A percentile compares a stretch with the other conserved stretches of the same genome.
phyloP scores from a whole-genome alignment of 331 rosid species.

The Arachis monticola region DNA sequence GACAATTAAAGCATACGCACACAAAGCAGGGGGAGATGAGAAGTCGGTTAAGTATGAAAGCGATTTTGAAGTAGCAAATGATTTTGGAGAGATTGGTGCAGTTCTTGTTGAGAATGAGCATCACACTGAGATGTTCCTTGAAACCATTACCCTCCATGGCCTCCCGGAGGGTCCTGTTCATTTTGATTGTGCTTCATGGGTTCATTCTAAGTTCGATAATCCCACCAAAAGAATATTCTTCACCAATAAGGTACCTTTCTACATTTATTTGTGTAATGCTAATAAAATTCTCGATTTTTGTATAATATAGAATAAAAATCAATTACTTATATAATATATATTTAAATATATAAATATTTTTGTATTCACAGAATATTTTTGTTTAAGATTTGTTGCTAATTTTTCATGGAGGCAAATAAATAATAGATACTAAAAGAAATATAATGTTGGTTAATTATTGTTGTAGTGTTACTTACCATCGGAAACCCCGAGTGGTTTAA shows the following conservation, averaged over 20 bases:
- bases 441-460: neutral
- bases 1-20: conserved; percentile 44
- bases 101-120: conserved; percentile 57
- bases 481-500: conserved; percentile 67
- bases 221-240: conserved; percentile 50
- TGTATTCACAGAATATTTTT: no score
- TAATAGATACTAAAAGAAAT: no score
- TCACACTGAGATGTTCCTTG: conserved; percentile 56
- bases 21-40: conserved; percentile 32
- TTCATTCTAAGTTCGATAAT: conserved; percentile 54
- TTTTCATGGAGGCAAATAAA: no score
- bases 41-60: conserved; percentile 40
- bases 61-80: conserved; percentile 43
- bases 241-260: conserved; percentile 39
- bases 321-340: no score
- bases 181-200: conserved; percentile 54
- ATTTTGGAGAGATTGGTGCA: conserved; percentile 57
- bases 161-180: conserved; percentile 23
- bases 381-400: no score
- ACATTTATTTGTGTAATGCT: conserved; percentile 47
- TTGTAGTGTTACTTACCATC: conserved; percentile 66
- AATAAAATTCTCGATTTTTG: neutral
- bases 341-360: no score
- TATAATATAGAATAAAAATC: no score
- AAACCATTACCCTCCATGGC: conserved; percentile 44